Percentiles rank a stretch among this genome's conserved stretches.
phyloP scores from a whole-genome alignment of 192 early-diverging fungal genomes.

The Backusella mclennaniae region DNA sequence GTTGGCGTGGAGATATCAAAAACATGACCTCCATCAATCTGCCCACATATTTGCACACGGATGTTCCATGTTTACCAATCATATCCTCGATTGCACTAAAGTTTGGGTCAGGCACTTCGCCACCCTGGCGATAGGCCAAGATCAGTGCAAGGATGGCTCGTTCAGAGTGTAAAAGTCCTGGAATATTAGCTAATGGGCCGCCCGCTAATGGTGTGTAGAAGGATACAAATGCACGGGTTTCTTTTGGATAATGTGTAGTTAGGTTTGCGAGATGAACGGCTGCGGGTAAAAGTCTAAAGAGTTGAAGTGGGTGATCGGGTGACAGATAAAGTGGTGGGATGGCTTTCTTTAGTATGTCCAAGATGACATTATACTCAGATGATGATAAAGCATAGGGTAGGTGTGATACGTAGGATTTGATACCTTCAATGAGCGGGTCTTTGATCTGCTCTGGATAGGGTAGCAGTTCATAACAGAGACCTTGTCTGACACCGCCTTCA shows the following conservation, averaged over 20 bases:
- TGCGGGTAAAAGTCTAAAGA: constrained; percentile 44
- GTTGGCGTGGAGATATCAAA: constrained; percentile 26
- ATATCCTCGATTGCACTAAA: constrained; percentile 41
- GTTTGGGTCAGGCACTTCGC: constrained; percentile 44
- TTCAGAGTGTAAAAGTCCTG: constrained; percentile 48
- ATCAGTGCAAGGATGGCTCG: constrained; percentile 50
- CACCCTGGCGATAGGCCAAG: constrained; percentile 48
- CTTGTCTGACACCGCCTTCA: constrained; percentile 60
- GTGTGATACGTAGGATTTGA: constrained; percentile 34
- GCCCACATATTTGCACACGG: constrained; percentile 48
- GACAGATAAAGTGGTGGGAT: constrained; percentile 33
- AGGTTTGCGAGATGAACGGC: constrained; percentile 47
- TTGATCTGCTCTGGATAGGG: constrained; percentile 35
- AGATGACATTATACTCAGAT: constrained; percentile 29
- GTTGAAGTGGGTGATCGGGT: constrained; percentile 18
- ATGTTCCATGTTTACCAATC: constrained; percentile 36
- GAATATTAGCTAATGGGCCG: constrained; percentile 49
- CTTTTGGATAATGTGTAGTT: constrained; percentile 48
- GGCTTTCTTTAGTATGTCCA: constrained; percentile 18
- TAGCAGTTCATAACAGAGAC: constrained; percentile 47
- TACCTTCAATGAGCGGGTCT: constrained; percentile 48
- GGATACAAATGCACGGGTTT: constrained; percentile 50
- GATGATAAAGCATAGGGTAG: constrained; percentile 27
- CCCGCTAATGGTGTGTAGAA: constrained; percentile 51
- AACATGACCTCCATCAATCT: constrained; percentile 35